A percentile compares a stretch with the other conserved stretches of the same genome.
Conservation (phyloP, 106 monocot species). For the Dactylorhiza incarnata region DNA sequence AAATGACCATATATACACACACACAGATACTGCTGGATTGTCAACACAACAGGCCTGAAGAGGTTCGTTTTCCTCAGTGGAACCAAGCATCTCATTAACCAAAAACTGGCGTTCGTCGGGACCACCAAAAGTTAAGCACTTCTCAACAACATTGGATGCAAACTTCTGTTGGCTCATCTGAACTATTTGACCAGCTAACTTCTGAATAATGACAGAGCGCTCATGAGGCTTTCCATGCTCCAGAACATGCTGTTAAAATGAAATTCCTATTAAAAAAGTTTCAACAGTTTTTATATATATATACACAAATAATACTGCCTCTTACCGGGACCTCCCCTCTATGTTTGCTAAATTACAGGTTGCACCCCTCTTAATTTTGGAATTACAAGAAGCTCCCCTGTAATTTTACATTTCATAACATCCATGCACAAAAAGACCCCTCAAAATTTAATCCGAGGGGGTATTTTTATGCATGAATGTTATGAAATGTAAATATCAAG, state of each 20-base stretch:
- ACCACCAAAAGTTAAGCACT: conserved; percentile 49
- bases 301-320: no score
- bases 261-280: not conserved
- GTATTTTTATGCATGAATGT: no score
- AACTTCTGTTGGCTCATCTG: conserved; percentile 69
- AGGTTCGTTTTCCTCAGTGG: conserved; percentile 52
- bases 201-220: conserved; percentile 40
- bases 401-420: no score
- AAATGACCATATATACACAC: no score
- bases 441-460: no score
- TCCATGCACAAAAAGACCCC: no score
- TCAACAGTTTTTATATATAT: not conserved
- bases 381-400: no score
- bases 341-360: no score
- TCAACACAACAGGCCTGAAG: conserved; percentile 31
- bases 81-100: conserved; percentile 54
- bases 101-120: conserved; percentile 42
- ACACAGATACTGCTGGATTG: not conserved
- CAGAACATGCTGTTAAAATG: conserved; percentile 42
- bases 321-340: no score
- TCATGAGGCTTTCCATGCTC: conserved; percentile 59
- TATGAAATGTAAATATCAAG: no score
- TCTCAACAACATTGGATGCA: conserved; percentile 68
- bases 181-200: conserved; percentile 54
- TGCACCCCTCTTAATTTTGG: no score